These are phyloP conservation scores for Rhinocladiella similis DNA, from an alignment of 2,329 filamentous ascomycete genomes.

Conservation along the genomic window DNA sequence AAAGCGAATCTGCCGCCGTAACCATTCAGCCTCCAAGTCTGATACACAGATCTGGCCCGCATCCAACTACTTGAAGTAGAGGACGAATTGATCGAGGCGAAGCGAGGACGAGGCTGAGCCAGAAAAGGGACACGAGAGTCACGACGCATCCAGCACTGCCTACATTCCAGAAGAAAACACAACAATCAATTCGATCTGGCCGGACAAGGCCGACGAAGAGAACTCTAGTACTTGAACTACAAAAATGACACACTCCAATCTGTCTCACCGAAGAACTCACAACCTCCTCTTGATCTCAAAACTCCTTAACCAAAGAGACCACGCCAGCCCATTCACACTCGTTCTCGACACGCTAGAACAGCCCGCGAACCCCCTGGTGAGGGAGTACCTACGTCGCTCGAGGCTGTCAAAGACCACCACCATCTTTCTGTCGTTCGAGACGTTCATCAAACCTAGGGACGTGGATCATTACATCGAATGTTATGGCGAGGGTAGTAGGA, in stretches of 20 bases:
- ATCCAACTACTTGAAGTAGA: too few relatives aligned
- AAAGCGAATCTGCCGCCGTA: too few relatives aligned
- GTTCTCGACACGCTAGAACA: slow-evolving; percentile 85
- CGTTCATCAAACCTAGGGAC: slow-evolving; percentile 62
- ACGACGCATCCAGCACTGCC: too few relatives aligned
- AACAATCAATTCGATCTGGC: background rate
- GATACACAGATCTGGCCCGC: too few relatives aligned
- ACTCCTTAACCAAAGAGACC: slow-evolving; percentile 74
- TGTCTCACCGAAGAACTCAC: slow-evolving; percentile 73
- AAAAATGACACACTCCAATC: slow-evolving; percentile 18
- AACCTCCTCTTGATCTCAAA: slow-evolving; percentile 82
- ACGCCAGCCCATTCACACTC: slow-evolving; percentile 81
- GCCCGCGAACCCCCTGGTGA: slow-evolving; percentile 66
- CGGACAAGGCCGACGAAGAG: background rate
- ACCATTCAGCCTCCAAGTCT: too few relatives aligned
- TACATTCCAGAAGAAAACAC: background rate
- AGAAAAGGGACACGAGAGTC: background rate
- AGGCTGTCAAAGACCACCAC: slow-evolving; percentile 42
- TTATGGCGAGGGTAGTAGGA: slow-evolving; percentile 49
- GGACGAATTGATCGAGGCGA: too few relatives aligned
- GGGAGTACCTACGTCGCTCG: slow-evolving; percentile 73
- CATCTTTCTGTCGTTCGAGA: slow-evolving; percentile 72
- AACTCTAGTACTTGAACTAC: too few relatives aligned
- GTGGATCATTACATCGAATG: slow-evolving; percentile 69
- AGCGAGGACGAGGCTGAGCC: background rate